Evolutionary conservation across 2,329 filamentous ascomycete species (phyloP), one percentile per base, ranked within the genome.

Genomic region (Arachnomyces sp.): DNA sequence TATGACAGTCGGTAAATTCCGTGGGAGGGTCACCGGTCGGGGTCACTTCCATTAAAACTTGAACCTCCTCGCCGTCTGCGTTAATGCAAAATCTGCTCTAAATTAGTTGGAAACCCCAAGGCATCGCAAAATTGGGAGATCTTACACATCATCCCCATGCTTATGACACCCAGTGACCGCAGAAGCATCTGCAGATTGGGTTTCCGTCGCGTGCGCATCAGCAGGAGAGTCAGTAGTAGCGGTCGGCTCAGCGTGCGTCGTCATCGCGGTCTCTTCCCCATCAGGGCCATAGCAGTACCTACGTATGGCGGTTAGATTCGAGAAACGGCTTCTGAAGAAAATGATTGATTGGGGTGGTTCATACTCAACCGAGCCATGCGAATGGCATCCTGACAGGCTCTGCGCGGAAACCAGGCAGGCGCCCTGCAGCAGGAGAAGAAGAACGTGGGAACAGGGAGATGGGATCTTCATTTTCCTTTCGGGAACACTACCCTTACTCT

Each of bases 1-100:
- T 51, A 55, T 86, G 81, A 53, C 82, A 85, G 40, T 62, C 76
- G 0, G 79, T 83, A 51, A 78, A 84, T 38, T 73, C 62, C 0
- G 78, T 65, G 1, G 81, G 77, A 13, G 77, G 58, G 36, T 72
- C 70, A 34, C 70, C 68, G 1, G 73, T 77, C 13, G 68, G 69
- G 3, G 74, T 82, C 2, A 67, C 64, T 5, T 71, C 69, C 33
- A 53, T 44, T 1, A 57, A 56, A 4, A 67, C 56, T 14, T 57
- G 49, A 18, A 65, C 63, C 37, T 66, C 64, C 1, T 57, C 44
- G 0, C 63, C 63, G 32, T 52, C 43, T 3, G 51, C 52, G 13
- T 57, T 48, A 16, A 64, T 59, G 38, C 64, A 66, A 42, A 50
- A 60, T 6, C 61, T 57, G 31, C 52, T 25, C 5, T 5, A 5